Evolutionary conservation across 2,329 filamentous ascomycete genomes (phyloP), one percentile per base, ranked within the genome.

Genomic region (Ploettnerulaceae sp.): DNA sequence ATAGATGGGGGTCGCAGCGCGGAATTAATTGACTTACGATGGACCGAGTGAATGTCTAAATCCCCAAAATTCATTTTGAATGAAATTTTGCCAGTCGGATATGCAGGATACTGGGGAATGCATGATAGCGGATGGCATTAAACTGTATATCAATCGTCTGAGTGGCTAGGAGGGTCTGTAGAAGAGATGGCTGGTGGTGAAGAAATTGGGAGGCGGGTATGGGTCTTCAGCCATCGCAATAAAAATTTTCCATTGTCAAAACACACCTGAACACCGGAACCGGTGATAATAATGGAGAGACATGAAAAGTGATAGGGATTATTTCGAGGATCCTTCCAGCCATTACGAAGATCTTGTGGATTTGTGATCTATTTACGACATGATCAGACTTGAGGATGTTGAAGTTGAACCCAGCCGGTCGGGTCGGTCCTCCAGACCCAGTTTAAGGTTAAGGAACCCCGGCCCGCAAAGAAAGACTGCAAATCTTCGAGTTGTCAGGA

Each of bases 11-110:
- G n/a, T n/a, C n/a, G n/a, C n/a, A n/a, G n/a, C n/a, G 5, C 15
- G n/a, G 22, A 43, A 21, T 41, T 4, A 37, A 37, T 35, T n/a
- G n/a, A 58, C 57, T 57, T 49, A 63, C 61, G 46, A 42, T 59
- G 51, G 43, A 55, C 58, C 24, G 20, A 47, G 33, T 45, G 49
- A 29, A 56, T 29, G 29, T 57, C 53, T 38, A 61, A 43, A 31
- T 47, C 45, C 49, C 50, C 59, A 42, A 57, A 44, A 56, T 60
- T 57, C 58, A 62, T 63, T 44, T 17, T 60, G 48, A 48, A 47
- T 57, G 52, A 48, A 49, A 36, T 42, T 47, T 40, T 44, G 48
- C 49, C 48, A 48, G 45, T 45, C 49, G 52, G 29, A 54, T 54
- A 57, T 59, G 57, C 55, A 58, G 44, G 36, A 29, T 50, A 48